Conservation (phyloP, 495 filamentous ascomycete genomes). For the Xylaria acuta region DNA sequence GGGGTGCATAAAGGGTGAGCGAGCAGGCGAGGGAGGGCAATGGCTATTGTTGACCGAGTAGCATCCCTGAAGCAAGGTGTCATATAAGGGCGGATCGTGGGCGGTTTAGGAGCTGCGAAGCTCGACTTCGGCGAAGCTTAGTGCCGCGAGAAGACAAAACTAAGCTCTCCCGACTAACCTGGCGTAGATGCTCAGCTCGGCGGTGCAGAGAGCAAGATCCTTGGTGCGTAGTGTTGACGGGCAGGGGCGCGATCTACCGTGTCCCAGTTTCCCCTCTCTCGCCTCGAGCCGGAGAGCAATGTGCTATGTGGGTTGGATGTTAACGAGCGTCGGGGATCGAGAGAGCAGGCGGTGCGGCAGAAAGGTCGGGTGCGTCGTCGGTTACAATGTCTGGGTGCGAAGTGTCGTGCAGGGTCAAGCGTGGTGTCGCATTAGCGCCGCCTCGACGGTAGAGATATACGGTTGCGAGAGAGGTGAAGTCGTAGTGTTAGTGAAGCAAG, state of each 20-base stretch:
- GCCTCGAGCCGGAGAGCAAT: background rate
- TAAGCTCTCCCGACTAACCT: slow-evolving; percentile 1
- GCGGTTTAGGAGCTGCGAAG: background rate
- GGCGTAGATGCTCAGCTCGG: background rate
- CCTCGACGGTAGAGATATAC: slow-evolving; percentile 6
- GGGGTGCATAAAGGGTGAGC: slow-evolving; percentile 76
- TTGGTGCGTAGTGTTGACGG: background rate
- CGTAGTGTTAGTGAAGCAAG: background rate
- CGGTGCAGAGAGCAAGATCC: background rate
- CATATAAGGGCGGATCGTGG: background rate
- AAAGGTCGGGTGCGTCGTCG: background rate
- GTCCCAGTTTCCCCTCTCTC: background rate
- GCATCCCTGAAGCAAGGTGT: slow-evolving; percentile 34
- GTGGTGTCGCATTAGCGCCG: slow-evolving; percentile 4
- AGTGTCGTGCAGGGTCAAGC: background rate
- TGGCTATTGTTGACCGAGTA: slow-evolving; percentile 31
- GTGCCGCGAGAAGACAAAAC: background rate
- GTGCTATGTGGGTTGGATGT: background rate
- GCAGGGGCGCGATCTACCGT: background rate
- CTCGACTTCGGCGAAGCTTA: background rate
- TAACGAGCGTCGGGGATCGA: slow-evolving; percentile 20
- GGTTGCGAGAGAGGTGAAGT: slow-evolving; percentile 8
- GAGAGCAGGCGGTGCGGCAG: background rate
- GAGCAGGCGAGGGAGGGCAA: slow-evolving; percentile 9
- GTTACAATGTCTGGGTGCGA: background rate